These are phyloP conservation scores for Fraxinus velutina DNA, from an alignment of 305 asterid genomes.

Conservation along the genomic window DNA sequence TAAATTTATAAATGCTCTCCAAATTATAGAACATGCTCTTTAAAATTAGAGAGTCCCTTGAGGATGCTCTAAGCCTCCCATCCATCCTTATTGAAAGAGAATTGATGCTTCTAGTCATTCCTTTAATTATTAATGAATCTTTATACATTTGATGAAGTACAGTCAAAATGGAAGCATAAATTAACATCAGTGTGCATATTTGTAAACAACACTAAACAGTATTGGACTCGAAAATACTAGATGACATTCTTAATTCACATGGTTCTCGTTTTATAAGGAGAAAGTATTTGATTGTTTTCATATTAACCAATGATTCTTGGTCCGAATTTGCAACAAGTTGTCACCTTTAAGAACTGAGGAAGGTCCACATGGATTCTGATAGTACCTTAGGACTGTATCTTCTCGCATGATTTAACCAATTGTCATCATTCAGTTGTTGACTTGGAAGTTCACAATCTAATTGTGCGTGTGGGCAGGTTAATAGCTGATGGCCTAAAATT, in stretches of 20 bases:
- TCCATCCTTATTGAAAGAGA: slow-evolving; percentile 30
- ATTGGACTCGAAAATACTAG: background rate
- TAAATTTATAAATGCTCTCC: too few species aligned
- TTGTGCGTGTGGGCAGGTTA: slow-evolving; percentile 17
- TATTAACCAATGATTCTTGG: background rate
- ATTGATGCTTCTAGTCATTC: slow-evolving; percentile 31
- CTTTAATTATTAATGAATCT: slow-evolving; percentile 23
- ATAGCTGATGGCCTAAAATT: background rate
- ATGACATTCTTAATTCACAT: background rate
- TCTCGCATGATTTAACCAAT: slow-evolving; percentile 35
- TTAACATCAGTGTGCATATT: background rate
- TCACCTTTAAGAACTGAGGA: background rate
- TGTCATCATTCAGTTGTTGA: slow-evolving; percentile 1
- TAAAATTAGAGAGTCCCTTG: too few species aligned
- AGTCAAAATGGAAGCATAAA: slow-evolving; percentile 19
- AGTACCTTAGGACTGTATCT: slow-evolving; percentile 9
- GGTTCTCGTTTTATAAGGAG: background rate
- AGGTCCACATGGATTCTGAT: slow-evolving; percentile 21
- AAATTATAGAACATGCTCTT: too few species aligned
- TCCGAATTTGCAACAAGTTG: background rate
- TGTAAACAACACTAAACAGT: background rate
- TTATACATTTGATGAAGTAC: slow-evolving; percentile 8
- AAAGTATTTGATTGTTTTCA: background rate
- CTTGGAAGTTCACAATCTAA: slow-evolving; percentile 31
- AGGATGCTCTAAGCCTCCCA: slow-evolving; percentile 14